Evolutionary conservation across 2,329 filamentous ascomycete genomes (phyloP).

Genomic region (Fusarium sp.): DNA sequence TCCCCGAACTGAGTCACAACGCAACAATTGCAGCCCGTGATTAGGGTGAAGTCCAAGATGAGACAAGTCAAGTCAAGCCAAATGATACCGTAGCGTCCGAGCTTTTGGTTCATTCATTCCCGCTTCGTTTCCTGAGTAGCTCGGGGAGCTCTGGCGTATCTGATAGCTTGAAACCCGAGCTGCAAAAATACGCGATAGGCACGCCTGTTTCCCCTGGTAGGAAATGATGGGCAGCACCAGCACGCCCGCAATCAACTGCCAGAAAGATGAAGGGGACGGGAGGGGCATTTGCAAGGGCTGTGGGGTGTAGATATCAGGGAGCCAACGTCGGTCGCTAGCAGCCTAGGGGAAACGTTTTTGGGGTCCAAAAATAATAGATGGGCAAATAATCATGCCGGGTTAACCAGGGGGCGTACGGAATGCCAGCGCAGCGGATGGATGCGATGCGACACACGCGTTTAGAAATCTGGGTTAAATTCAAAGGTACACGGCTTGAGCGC

Average conservation of each 20-base stretch:
- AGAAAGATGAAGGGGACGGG: constrained; percentile 30
- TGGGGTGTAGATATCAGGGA: constrained; percentile 6
- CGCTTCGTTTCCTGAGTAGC: constrained; percentile 17
- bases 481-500: background rate
- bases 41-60: background rate
- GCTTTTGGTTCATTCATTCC: constrained; percentile 18
- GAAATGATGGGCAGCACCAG: constrained; percentile 16
- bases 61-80: background rate
- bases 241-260: constrained; percentile 20
- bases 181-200: background rate
- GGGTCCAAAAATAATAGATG: constrained; percentile 1
- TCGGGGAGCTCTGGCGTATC: constrained; percentile 6
- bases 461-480: constrained; percentile 22
- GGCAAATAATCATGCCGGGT: background rate
- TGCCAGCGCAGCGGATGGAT: background rate
- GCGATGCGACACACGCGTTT: background rate
- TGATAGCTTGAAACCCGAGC: constrained; percentile 7
- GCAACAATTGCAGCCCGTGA: background rate
- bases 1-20: background rate
- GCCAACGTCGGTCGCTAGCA: background rate
- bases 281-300: constrained; percentile 18
- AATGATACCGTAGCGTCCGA: background rate
- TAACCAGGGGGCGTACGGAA: background rate
- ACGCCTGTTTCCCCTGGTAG: constrained; percentile 7
- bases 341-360: constrained; percentile 12